Evolutionary conservation across 768 basidiomycete genomes (phyloP).

Genomic region (Mycena alexandri): DNA sequence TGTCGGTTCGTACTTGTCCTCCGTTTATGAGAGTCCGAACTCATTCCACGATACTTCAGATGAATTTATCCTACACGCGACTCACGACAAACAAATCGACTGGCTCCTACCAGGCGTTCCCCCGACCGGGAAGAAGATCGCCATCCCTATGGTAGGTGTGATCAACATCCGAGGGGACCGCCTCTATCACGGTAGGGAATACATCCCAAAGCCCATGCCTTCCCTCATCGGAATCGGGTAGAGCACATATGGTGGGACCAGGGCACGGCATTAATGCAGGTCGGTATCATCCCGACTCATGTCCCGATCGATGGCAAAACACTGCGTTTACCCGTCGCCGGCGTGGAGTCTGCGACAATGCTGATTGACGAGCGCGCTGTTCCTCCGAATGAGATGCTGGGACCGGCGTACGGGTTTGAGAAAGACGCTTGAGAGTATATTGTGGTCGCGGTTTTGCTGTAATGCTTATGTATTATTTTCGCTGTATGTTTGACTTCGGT

Average conservation of each 20-base stretch:
- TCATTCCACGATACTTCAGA: conserved; percentile 44
- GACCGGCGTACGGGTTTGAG: conserved; percentile 38
- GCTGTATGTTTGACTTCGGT: no score
- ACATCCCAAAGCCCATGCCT: neutral
- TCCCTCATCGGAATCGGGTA: conserved; percentile 6
- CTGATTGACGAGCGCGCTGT: conserved; percentile 42
- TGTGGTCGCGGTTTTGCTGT: no score
- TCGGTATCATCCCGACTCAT: conserved; percentile 39
- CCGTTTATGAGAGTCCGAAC: neutral
- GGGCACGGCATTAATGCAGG: conserved; percentile 42
- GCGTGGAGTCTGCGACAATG: conserved; percentile 41
- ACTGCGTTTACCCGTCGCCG: conserved; percentile 45
- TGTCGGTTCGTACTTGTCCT: conserved; percentile 52
- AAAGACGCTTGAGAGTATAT: conserved; percentile 10
- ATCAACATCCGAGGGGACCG: conserved; percentile 62
- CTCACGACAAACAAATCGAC: conserved; percentile 59
- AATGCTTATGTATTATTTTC: no score
- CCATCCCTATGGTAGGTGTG: conserved; percentile 68
- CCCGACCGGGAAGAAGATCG: conserved; percentile 60
- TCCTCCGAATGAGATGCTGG: conserved; percentile 45
- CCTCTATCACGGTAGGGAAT: conserved; percentile 41
- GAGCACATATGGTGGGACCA: conserved; percentile 51
- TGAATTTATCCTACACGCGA: conserved; percentile 63
- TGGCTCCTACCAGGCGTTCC: conserved; percentile 68
- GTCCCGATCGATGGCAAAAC: conserved; percentile 37